Evolutionary conservation across 2,329 filamentous ascomycete species (phyloP).

Genomic region (Clarireedia hainanense): DNA sequence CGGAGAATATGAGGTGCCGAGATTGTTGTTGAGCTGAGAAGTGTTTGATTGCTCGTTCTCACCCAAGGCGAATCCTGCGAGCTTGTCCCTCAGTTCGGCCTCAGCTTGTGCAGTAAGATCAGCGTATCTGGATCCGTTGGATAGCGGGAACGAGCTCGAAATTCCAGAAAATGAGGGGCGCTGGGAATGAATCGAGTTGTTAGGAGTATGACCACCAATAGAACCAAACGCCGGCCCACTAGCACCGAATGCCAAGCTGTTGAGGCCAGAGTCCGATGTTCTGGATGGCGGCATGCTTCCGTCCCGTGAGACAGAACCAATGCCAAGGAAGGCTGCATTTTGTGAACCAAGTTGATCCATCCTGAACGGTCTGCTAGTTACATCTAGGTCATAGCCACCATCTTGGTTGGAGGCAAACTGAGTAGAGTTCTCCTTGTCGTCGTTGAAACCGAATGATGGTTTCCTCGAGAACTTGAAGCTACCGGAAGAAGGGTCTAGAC

Average conservation of each 20-base stretch:
- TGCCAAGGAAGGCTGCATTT: constrained; percentile 36
- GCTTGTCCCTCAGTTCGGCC: constrained; percentile 23
- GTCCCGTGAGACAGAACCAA: constrained; percentile 43
- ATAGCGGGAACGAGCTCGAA: constrained; percentile 40
- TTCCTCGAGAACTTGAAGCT: constrained; percentile 33
- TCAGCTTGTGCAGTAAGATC: constrained; percentile 21
- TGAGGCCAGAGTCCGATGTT: constrained; percentile 39
- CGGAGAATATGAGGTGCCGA: constrained; percentile 21
- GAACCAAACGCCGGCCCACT: constrained; percentile 22
- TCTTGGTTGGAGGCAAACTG: constrained; percentile 18
- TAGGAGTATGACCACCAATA: constrained; percentile 32
- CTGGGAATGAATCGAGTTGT: constrained; percentile 40
- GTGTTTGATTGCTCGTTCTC: constrained; percentile 18
- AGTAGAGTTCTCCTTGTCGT: constrained; percentile 27
- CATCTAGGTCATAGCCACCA: constrained; percentile 20
- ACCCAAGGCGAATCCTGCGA: constrained; percentile 22
- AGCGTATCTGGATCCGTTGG: constrained; percentile 31
- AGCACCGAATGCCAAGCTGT: constrained; percentile 19
- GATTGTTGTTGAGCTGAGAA: constrained; percentile 17
- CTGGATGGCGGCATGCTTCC: constrained; percentile 48
- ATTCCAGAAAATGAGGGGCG: constrained; percentile 37
- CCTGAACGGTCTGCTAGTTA: constrained; percentile 16
- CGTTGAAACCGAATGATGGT: constrained; percentile 21
- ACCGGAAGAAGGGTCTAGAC: constrained; percentile 39
- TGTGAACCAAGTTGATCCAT: constrained; percentile 30